Evolutionary conservation across 345 rosid genomes (phyloP), one percentile per base, ranked within the genome.

Genomic region (Gossypium longicalyx): DNA sequence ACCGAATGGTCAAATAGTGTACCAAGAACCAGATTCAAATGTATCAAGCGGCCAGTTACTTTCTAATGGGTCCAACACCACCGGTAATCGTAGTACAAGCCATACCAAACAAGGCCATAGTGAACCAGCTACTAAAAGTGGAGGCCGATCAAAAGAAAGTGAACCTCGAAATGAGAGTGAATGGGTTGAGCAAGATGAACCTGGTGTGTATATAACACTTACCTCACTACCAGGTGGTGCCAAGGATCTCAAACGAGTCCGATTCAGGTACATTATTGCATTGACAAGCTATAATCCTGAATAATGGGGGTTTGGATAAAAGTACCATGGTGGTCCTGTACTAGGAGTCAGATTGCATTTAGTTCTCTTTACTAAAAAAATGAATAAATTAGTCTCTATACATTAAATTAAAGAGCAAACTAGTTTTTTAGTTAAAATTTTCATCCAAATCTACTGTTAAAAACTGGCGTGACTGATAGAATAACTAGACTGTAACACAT

Each of bases 161-260:
- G 95, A 91, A 81, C 77, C 81, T 16, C 89, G 80, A 41, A 80
- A 77, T 76, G 97, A 90, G 38, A 81, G 73, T 77, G 98, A 96
- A 78, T 89, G 98, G 95, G 97, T 96, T 64, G 99, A 96, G 80
- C 98, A 96, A 87, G 97, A 91, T 71, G 97, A 96, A 80, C 95
- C 93, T 44, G 99, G 99, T 74, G 98, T 96, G 17, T 93, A 93
- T 80, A 91, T 96, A 48, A 96, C 99, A 67, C 91, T 96, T 52
- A 91, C 94, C 67, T 89, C 97, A 41, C 83, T 91, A 38, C 86
- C 93, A 6, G 98, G 97, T 44, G 97, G 97, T 71, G 87, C 76
- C 69, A 93, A 91, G 83, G 98, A 96, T 87, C 95, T 96, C 68
- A 93, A 96, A 83, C 91, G 98, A 67, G 99, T 96, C 54, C 97